Conservation (phyloP, 148 eudicot species). For the Diospyros kaki region DNA sequence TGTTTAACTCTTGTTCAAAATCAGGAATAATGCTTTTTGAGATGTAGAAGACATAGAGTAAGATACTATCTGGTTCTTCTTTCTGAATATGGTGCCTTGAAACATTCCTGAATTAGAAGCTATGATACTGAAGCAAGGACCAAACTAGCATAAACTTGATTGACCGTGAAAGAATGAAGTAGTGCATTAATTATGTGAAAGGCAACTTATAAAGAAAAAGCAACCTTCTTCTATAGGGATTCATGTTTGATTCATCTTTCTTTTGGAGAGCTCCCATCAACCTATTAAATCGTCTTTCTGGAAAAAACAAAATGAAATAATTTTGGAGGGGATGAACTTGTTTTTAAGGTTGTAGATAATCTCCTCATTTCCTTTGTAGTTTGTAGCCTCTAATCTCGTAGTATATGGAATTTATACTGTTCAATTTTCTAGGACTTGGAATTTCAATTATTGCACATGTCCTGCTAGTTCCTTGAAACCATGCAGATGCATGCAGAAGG, state of each 20-base stretch:
- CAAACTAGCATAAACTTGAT: neutral
- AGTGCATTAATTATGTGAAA: neutral
- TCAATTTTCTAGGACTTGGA: neutral
- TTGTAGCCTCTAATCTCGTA: neutral
- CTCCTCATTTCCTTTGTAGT: neutral
- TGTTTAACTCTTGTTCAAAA: neutral
- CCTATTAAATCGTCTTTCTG: neutral
- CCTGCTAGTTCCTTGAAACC: neutral
- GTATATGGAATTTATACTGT: neutral
- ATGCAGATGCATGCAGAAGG: neutral
- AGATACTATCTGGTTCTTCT: neutral
- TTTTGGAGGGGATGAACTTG: neutral
- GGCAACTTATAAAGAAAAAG: neutral
- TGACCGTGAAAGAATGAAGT: neutral
- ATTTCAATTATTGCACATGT: no score
- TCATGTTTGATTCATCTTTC: slow-evolving; percentile 4
- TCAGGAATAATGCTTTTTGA: neutral
- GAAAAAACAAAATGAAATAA: neutral
- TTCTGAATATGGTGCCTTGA: neutral
- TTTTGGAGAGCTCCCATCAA: slow-evolving; percentile 2
- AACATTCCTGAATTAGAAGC: neutral
- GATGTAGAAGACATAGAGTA: neutral
- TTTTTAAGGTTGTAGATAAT: neutral
- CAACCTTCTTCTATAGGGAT: neutral
- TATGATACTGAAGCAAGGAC: slow-evolving; percentile 5